Conservation (phyloP, 257 asterid genomes). For the Capsicum rhomboideum region DNA sequence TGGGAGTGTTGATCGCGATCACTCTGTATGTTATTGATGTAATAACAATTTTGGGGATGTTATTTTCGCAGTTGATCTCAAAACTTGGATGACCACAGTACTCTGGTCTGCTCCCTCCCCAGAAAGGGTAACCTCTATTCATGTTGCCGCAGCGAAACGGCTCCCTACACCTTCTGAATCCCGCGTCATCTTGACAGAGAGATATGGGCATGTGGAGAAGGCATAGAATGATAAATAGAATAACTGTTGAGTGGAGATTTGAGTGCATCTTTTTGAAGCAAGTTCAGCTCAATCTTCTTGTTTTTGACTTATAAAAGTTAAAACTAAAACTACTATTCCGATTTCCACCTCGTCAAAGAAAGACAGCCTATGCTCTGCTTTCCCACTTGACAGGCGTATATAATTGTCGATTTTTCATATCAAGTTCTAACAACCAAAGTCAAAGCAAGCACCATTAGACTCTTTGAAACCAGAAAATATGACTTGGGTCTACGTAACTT, state of each 20-base stretch:
- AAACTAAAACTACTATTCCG: not conserved
- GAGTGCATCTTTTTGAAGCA: not conserved
- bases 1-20: not conserved
- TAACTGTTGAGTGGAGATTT: not conserved
- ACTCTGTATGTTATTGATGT: constrained; percentile 18
- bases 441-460: not conserved
- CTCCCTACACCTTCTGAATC: constrained; percentile 14
- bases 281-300: not conserved
- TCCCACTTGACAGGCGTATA: not conserved
- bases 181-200: constrained; percentile 15
- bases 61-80: constrained; percentile 24
- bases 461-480: not conserved
- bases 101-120: constrained; percentile 25
- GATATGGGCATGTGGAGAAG: constrained; percentile 9
- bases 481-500: not conserved
- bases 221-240: not conserved
- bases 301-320: not conserved
- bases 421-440: not conserved
- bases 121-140: constrained; percentile 38
- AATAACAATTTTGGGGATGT: constrained; percentile 12
- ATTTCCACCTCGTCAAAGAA: not conserved
- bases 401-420: not conserved
- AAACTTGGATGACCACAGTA: constrained; percentile 51
- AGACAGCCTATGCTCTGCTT: not conserved
- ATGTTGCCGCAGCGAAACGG: constrained; percentile 18